phyloP scores from a whole-genome alignment of 768 basidiomycete species.

The Mycena latifolia region DNA sequence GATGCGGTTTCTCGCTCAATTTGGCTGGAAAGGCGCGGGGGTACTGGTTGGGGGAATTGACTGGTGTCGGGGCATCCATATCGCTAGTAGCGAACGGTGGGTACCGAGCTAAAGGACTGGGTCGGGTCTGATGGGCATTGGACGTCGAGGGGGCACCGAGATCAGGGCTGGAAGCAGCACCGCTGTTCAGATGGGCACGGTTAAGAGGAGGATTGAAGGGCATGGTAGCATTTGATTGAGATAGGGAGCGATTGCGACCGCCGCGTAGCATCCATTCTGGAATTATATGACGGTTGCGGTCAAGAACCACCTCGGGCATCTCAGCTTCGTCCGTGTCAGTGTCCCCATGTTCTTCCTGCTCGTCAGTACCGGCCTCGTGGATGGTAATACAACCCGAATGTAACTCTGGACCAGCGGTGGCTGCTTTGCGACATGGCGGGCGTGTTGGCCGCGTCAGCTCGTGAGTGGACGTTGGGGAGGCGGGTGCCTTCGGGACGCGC shows the following conservation, averaged over 20 bases:
- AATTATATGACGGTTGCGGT: slow-evolving; percentile 94
- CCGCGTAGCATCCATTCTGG: slow-evolving; percentile 89
- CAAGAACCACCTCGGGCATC: slow-evolving; percentile 93
- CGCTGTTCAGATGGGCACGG: slow-evolving; percentile 59
- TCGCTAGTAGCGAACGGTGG: slow-evolving; percentile 51
- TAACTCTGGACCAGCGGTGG: slow-evolving; percentile 39
- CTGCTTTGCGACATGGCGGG: slow-evolving; percentile 43
- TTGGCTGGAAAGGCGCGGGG: slow-evolving; percentile 46
- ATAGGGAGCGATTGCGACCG: slow-evolving; percentile 60
- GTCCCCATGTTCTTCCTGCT: slow-evolving; percentile 45
- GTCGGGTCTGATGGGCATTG: slow-evolving; percentile 40
- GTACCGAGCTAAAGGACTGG: slow-evolving; percentile 58
- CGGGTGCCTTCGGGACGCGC: slow-evolving; percentile 67
- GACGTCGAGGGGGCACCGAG: slow-evolving; percentile 53
- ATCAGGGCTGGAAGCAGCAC: slow-evolving; percentile 80
- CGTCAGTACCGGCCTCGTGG: slow-evolving; percentile 36
- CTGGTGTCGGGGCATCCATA: slow-evolving; percentile 62
- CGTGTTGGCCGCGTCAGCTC: slow-evolving; percentile 38
- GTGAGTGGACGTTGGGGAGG: slow-evolving; percentile 34
- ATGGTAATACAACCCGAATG: slow-evolving; percentile 15
- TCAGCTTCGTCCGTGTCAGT: slow-evolving; percentile 81
- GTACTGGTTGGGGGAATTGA: slow-evolving; percentile 58
- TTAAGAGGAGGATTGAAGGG: slow-evolving; percentile 44
- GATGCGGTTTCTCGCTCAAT: slow-evolving; percentile 30
- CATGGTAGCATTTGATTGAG: slow-evolving; percentile 59